Evolutionary conservation across 441 rosid genomes (phyloP).

Genomic region (Dalechampia spathulata): DNA sequence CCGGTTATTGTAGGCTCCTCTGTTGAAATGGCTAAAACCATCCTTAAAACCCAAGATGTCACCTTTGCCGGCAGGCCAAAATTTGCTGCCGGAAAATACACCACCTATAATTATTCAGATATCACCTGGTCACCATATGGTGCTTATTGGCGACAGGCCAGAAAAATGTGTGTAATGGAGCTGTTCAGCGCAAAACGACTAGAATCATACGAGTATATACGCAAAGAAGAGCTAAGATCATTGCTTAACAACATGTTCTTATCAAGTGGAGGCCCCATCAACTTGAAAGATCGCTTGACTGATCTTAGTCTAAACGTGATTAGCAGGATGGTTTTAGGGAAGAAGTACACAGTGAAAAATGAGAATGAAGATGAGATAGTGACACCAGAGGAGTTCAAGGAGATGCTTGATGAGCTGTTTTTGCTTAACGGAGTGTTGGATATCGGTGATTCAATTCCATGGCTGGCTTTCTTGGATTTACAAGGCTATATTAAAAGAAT

Average conservation of each 20-base stretch:
- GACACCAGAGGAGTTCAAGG: slow-evolving; percentile 45
- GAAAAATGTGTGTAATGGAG: slow-evolving; percentile 37
- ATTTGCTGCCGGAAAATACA: slow-evolving; percentile 37
- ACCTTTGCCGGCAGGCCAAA: slow-evolving; percentile 34
- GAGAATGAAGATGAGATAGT: slow-evolving; percentile 46
- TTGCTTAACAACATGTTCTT: slow-evolving; percentile 23
- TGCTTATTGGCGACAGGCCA: slow-evolving; percentile 44
- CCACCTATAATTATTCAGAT: slow-evolving; percentile 40
- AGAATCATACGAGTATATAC: slow-evolving; percentile 35
- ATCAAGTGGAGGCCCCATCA: slow-evolving; percentile 6
- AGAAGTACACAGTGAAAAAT: slow-evolving; percentile 42
- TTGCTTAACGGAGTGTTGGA: slow-evolving; percentile 48
- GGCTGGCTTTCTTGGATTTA: slow-evolving; percentile 31
- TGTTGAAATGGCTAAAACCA: slow-evolving; percentile 34
- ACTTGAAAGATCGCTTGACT: slow-evolving; percentile 28
- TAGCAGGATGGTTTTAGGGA: slow-evolving; percentile 31
- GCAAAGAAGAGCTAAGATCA: slow-evolving; percentile 38
- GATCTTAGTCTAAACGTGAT: slow-evolving; percentile 23
- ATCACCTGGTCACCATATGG: slow-evolving; percentile 49
- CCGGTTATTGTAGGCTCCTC: slow-evolving; percentile 47
- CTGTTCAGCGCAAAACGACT: slow-evolving; percentile 42
- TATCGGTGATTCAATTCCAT: slow-evolving; percentile 23
- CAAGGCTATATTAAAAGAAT: slow-evolving; percentile 23
- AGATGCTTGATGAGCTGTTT: slow-evolving; percentile 58
- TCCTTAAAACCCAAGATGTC: slow-evolving; percentile 46